These are phyloP conservation scores for Aspergillus panamensis DNA, from an alignment of 495 filamentous ascomycete species.

Conservation along the genomic window DNA sequence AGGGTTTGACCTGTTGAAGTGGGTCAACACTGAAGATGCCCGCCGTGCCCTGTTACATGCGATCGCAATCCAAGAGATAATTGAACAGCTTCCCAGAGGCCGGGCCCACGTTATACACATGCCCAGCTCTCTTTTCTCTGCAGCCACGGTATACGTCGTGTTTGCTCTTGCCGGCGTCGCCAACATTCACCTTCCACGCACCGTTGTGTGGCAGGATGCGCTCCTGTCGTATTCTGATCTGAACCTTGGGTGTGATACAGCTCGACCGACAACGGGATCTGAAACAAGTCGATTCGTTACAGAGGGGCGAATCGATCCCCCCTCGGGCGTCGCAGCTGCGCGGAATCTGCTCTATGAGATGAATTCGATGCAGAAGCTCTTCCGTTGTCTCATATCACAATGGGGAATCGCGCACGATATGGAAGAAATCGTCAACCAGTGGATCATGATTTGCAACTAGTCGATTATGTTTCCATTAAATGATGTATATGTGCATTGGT, in stretches of 20 bases:
- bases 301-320: slow-evolving; percentile 23
- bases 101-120: slow-evolving; percentile 48
- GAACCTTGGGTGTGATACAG: slow-evolving; percentile 26
- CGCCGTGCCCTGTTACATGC: slow-evolving; percentile 46
- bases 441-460: slow-evolving; percentile 47
- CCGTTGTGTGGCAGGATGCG: slow-evolving; percentile 45
- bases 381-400: slow-evolving; percentile 44
- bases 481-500: no score
- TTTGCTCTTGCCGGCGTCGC: slow-evolving; percentile 38
- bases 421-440: slow-evolving; percentile 45
- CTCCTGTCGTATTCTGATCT: slow-evolving; percentile 37
- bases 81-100: slow-evolving; percentile 47
- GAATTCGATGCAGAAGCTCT: slow-evolving; percentile 50
- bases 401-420: slow-evolving; percentile 51
- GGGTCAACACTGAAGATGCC: slow-evolving; percentile 40
- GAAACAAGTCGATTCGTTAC: slow-evolving; percentile 40
- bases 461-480: not conserved
- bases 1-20: slow-evolving; percentile 38
- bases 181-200: slow-evolving; percentile 37
- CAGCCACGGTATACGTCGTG: slow-evolving; percentile 42
- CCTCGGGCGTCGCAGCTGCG: slow-evolving; percentile 22
- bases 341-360: slow-evolving; percentile 48
- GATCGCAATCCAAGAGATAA: slow-evolving; percentile 47
- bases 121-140: slow-evolving; percentile 45
- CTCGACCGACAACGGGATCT: slow-evolving; percentile 26